Base-by-base conservation (phyloP, 352 stramenopile species). In the Globisporangium alternatum region DNA sequence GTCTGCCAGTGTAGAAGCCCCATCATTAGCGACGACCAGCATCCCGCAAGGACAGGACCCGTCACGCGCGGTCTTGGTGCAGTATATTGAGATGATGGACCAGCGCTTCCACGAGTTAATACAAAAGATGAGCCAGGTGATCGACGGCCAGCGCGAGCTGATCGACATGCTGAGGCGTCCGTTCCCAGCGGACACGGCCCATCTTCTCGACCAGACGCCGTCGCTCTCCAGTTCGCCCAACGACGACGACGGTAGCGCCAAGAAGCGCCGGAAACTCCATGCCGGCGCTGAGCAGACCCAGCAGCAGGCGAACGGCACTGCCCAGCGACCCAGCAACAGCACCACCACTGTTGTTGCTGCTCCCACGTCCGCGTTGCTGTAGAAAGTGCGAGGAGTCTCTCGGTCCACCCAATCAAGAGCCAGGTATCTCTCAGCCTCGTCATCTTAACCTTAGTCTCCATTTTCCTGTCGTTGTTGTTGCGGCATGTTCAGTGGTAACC, bases 31-130 rank as follows among this genome's bases (percentile, higher is more conserved):
- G n/a, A 33, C 19, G 17, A 12, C 53, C 6, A 56, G 51, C 3
- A 37, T 13, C 4, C 25, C 30, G 55, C 22, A 25, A 33, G n/a
- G 35, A 33, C 56, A 60, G 28, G 75, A 82, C n/a, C 67, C 67
- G 41, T 72, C 78, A n/a, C 74, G 60, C 54, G 67, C 66, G 43
- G 56, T 84, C 51, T 51, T 86, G 37, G 68, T 86, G 57, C 73
- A 85, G 60, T 85, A 88, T 56, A 72, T 90, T 37, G 66, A 75
- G 53, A 62, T 90, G 39, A 85, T 91, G 72, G 79, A 93, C 51
- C 79, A 78, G 48, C 79, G 82, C 12, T 89, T 89, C 60, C 81
- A 89, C 57, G 84, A 93, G 56, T 70, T 93, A n/a, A 70, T 84
- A 33, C 62, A 75, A 58, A 91, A 89, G 65, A 86, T 93, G 79